Evolutionary conservation across 345 rosid genomes (phyloP), one percentile per base, ranked within the genome.

Genomic region (Dipteronia sinensis): DNA sequence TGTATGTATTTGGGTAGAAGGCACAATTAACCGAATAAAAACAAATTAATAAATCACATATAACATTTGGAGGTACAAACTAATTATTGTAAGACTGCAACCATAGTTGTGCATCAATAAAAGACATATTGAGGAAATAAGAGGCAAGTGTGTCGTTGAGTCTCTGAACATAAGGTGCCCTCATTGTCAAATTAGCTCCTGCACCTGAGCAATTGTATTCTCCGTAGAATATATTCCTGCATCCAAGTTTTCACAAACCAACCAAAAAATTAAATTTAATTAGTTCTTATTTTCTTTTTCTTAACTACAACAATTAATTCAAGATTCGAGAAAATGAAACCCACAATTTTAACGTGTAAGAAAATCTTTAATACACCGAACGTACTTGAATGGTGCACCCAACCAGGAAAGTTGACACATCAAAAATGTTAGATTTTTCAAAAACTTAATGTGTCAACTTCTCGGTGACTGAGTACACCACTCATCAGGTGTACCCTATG

Each of bases 51-150:
- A 15, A 34, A 34, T 65, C 9, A 13, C n/a, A 42, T 11, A 13
- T 11, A 13, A 46, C 3, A 10, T 20, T 44, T 68, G 56, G 16
- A 47, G 12, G 15, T 34, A 20, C 10, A 25, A 47, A 20, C 1
- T 47, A 23, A 22, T 27, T 63, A 75, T 12, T 66, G 20, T 34
- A 34, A 66, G 84, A 51, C 56, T 81, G 90, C 67, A 93, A 55
- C 97, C 99, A 95, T 59, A 88, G 93, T 77, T 95, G 92, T 6
- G 89, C 97, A 72, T 95, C 97, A 38, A 93, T 82, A 63, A 81
- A 93, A 31, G 96, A 78, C 1, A 73, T 23, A 65, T 86, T 83
- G 7, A 92, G 87, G 75, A 91, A 92, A 72, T 79, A 65, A 70
- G 86, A 76, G 70, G 91, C 94, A 61, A 85, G 90, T 6, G 93